Evolutionary conservation across 106 monocot species (phyloP).

Genomic region (Dioscorea dumetorum): DNA sequence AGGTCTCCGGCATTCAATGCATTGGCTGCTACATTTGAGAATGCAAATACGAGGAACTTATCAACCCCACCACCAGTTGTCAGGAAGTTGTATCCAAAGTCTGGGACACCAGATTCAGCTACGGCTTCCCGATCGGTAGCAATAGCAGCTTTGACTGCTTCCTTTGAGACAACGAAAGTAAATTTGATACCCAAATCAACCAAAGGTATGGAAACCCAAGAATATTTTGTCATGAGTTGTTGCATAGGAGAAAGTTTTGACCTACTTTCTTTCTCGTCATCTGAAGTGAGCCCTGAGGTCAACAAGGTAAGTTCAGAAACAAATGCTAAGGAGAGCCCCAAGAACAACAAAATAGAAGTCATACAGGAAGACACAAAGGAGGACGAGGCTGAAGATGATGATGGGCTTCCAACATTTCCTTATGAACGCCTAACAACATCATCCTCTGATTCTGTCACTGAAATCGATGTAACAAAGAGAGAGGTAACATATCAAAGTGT

Average conservation of each 20-base stretch:
- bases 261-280: background rate
- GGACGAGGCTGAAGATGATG: slow-evolving; percentile 52
- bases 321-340: slow-evolving; percentile 26
- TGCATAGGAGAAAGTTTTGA: background rate
- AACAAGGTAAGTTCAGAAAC: slow-evolving; percentile 31
- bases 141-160: slow-evolving; percentile 53
- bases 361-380: slow-evolving; percentile 54
- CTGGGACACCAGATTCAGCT: slow-evolving; percentile 25
- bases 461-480: slow-evolving; percentile 77
- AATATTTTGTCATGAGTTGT: background rate
- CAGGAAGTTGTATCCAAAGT: slow-evolving; percentile 54
- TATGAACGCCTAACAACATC: slow-evolving; percentile 54
- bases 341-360: slow-evolving; percentile 37
- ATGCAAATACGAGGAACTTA: slow-evolving; percentile 62
- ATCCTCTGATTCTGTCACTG: slow-evolving; percentile 50
- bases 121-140: slow-evolving; percentile 41
- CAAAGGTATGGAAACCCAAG: slow-evolving; percentile 38
- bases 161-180: slow-evolving; percentile 44
- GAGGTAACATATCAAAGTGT: slow-evolving; percentile 36
- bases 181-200: slow-evolving; percentile 40
- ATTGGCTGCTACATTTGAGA: slow-evolving; percentile 80
- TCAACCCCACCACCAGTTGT: slow-evolving; percentile 77
- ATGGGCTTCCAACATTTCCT: slow-evolving; percentile 43
- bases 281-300: slow-evolving; percentile 32
- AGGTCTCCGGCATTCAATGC: slow-evolving; percentile 88